Evolutionary conservation across 768 basidiomycete species (phyloP).

Genomic region (Boletus rubroflammeus): DNA sequence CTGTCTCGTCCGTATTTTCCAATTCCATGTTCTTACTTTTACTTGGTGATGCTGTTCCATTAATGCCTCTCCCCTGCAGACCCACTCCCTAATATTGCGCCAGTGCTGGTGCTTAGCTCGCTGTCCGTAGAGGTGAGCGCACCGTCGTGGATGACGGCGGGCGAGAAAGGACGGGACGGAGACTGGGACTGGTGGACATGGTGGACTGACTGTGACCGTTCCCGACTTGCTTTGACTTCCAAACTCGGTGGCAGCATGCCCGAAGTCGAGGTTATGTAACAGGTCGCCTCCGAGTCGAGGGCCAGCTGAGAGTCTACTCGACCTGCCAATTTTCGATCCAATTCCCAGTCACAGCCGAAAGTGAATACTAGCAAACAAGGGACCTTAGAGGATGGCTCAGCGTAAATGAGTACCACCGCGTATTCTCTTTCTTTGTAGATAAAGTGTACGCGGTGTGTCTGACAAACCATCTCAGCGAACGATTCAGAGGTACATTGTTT

Average conservation of each 20-base stretch:
- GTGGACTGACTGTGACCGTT: no score
- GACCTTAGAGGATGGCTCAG: not conserved
- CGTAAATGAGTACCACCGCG: no score
- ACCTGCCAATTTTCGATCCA: no score
- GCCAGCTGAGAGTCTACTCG: no score
- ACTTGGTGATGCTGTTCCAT: conserved; percentile 27
- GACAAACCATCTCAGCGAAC: no score
- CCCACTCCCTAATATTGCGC: conserved; percentile 19
- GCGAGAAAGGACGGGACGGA: conserved; percentile 33
- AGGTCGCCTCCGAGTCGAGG: no score
- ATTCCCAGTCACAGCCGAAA: not conserved
- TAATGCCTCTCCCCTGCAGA: conserved; percentile 15
- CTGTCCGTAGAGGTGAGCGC: conserved; percentile 41
- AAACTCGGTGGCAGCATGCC: no score
- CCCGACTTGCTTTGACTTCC: conserved; percentile 5
- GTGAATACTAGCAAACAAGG: not conserved
- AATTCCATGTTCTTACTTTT: conserved; percentile 48
- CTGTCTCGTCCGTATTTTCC: conserved; percentile 81
- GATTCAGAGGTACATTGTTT: no score
- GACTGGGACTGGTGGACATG: conserved; percentile 29
- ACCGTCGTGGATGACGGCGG: conserved; percentile 16
- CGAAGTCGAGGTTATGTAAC: no score
- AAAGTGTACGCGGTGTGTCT: no score
- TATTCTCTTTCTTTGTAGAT: no score
- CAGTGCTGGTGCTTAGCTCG: conserved; percentile 33